A percentile compares a stretch with the other conserved stretches of the same genome.
phyloP scores from a whole-genome alignment of 352 stramenopile species.

The Phytophthora macrochlamydospora region DNA sequence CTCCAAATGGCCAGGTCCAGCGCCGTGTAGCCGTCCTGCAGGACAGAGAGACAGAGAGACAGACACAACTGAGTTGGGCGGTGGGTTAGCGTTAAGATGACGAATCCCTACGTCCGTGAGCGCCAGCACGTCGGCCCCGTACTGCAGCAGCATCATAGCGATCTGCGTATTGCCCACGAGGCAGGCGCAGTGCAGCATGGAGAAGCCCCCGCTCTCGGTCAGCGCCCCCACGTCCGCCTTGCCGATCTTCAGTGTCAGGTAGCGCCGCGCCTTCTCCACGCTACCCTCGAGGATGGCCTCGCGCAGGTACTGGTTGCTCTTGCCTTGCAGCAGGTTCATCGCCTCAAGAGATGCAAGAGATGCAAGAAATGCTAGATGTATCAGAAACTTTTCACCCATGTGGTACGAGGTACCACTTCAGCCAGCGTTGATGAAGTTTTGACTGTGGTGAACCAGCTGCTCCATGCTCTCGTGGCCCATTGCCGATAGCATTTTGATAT shows the following conservation, averaged over 20 bases:
- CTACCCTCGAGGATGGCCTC: slow-evolving; percentile 85
- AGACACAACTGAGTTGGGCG: not conserved
- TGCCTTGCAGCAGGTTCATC: slow-evolving; percentile 87
- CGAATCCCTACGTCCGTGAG: slow-evolving; percentile 64
- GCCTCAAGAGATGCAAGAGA: too few species aligned
- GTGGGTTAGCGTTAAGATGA: not conserved
- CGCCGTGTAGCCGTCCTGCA: slow-evolving; percentile 79
- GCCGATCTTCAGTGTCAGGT: slow-evolving; percentile 85
- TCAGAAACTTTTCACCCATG: too few species aligned
- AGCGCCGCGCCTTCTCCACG: slow-evolving; percentile 79
- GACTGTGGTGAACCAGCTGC: too few species aligned
- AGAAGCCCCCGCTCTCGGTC: slow-evolving; percentile 82
- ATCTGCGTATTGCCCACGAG: slow-evolving; percentile 85
- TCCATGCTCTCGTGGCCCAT: too few species aligned
- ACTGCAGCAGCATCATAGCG: slow-evolving; percentile 89
- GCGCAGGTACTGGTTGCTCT: slow-evolving; percentile 87
- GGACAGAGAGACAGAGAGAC: not conserved
- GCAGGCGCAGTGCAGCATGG: slow-evolving; percentile 79
- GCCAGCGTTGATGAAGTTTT: too few species aligned
- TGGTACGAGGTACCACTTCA: too few species aligned
- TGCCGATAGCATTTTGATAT: too few species aligned
- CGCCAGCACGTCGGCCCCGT: slow-evolving; percentile 71
- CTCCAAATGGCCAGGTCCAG: slow-evolving; percentile 85
- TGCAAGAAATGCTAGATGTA: too few species aligned
- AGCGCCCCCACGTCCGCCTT: slow-evolving; percentile 80